Conservation (phyloP, 1,284 basidiomycete genomes). For the Coriolopsis trogii region DNA sequence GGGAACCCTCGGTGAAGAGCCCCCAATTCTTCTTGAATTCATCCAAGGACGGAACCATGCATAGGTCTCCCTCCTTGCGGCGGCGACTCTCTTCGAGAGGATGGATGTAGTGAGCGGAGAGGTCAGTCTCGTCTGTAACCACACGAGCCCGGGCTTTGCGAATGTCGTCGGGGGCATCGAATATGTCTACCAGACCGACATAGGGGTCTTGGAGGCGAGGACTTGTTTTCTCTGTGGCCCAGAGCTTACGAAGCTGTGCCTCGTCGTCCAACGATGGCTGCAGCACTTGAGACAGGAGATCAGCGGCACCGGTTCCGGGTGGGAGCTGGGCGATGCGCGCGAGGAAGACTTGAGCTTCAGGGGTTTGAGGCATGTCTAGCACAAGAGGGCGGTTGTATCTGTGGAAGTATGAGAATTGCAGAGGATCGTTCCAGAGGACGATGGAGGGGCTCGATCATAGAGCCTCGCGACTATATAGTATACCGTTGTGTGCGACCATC, state of each 20-base stretch:
- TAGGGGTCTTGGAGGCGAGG: conserved; percentile 45
- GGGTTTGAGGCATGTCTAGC: conserved; percentile 31
- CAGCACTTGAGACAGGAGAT: conserved; percentile 39
- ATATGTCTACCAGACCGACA: conserved; percentile 61
- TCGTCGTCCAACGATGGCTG: conserved; percentile 57
- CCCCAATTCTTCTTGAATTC: conserved; percentile 63
- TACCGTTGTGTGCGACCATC: too few relatives aligned
- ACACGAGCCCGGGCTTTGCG: conserved; percentile 42
- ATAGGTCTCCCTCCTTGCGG: conserved; percentile 40
- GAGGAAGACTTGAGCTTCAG: conserved; percentile 46
- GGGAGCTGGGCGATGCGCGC: conserved; percentile 43
- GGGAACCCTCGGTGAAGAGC: conserved; percentile 58
- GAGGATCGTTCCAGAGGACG: too few relatives aligned
- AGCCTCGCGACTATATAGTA: too few relatives aligned
- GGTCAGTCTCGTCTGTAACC: conserved; percentile 31
- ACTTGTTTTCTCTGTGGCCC: conserved; percentile 52
- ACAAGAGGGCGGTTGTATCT: too few relatives aligned
- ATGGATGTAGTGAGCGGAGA: conserved; percentile 33
- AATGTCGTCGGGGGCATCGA: conserved; percentile 48
- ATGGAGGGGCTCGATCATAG: too few relatives aligned
- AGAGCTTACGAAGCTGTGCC: conserved; percentile 52
- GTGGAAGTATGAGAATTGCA: too few relatives aligned
- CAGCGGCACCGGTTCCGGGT: conserved; percentile 40
- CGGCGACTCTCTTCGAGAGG: conserved; percentile 32
- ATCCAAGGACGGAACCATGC: conserved; percentile 49